These are phyloP conservation scores for Coniochaeta prunicola DNA, from an alignment of 2,329 filamentous ascomycete species.

Conservation along the genomic window DNA sequence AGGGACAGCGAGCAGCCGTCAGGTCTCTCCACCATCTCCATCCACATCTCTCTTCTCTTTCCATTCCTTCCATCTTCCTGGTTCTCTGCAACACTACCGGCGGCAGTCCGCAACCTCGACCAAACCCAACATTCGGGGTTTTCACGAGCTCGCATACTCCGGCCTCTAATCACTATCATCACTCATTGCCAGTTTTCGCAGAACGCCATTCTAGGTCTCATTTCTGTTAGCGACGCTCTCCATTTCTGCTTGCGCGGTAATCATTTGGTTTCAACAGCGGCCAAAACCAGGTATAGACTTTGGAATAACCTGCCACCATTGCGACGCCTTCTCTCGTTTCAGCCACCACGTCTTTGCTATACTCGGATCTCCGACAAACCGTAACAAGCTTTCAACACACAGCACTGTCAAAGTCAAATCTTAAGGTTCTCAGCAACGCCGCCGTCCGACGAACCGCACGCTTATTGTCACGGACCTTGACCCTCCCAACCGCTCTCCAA, in stretches of 20 bases:
- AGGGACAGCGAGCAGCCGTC: background rate
- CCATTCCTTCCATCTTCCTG: background rate
- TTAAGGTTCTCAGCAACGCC: background rate
- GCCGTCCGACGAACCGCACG: background rate
- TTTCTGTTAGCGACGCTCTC: background rate
- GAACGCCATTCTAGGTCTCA: background rate
- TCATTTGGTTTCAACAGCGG: background rate
- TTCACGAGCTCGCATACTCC: background rate
- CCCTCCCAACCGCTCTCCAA: background rate
- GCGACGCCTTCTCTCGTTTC: constrained; percentile 1
- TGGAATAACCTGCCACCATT: background rate
- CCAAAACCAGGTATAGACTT: background rate
- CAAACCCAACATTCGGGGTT: background rate
- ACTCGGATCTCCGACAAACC: background rate
- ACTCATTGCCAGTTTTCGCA: background rate
- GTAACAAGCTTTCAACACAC: background rate
- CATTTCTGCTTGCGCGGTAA: background rate
- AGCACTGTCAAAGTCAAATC: background rate
- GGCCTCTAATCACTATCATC: background rate
- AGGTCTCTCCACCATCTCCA: background rate
- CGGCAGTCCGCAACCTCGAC: background rate
- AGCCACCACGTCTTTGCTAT: background rate
- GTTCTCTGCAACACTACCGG: background rate
- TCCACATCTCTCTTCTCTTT: constrained; percentile 1
- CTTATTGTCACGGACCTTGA: background rate